These are phyloP conservation scores for Lodderomyces margitis DNA, from an alignment of 1,139 yeast genomes.

Conservation along the genomic window DNA sequence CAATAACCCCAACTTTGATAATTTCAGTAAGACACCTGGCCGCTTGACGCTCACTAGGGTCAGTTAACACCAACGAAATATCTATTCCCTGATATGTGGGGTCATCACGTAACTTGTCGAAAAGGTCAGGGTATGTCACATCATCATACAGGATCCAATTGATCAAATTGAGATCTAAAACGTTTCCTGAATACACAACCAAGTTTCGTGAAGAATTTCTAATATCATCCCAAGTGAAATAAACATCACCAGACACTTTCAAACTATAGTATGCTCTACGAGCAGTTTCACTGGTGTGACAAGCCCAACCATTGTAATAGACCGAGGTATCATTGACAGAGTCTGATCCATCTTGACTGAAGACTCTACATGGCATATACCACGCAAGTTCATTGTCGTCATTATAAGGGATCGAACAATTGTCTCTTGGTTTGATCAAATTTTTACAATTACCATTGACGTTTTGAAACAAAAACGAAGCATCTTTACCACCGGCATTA, in stretches of 20 bases:
- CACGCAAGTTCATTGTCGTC: conserved; percentile 72
- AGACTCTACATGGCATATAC: conserved; percentile 91
- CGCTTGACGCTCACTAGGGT: conserved; percentile 62
- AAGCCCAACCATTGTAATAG: conserved; percentile 82
- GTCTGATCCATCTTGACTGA: conserved; percentile 68
- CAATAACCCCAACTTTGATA: conserved; percentile 83
- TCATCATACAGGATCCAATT: conserved; percentile 72
- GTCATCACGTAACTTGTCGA: conserved; percentile 61
- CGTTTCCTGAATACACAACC: conserved; percentile 85
- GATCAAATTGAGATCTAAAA: conserved; percentile 73
- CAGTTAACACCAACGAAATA: conserved; percentile 72
- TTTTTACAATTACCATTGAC: conserved; percentile 92
- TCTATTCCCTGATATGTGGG: conserved; percentile 68
- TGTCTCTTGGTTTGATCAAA: conserved; percentile 69
- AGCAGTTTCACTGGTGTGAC: conserved; percentile 76
- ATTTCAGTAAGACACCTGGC: conserved; percentile 88
- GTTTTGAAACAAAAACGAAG: conserved; percentile 85
- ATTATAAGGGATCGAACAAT: conserved; percentile 67
- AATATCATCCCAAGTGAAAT: conserved; percentile 88
- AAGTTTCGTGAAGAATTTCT: conserved; percentile 68
- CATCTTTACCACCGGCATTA: conserved; percentile 89
- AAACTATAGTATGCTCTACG: conserved; percentile 66
- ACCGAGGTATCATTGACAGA: conserved; percentile 58
- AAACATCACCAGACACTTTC: conserved; percentile 69
- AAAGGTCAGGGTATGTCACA: conserved; percentile 68